Percentiles rank a stretch among this genome's conserved stretches.
Evolutionary conservation across 192 early-diverging fungal genomes (phyloP).

Genomic region (Geosiphon pyriformis): DNA sequence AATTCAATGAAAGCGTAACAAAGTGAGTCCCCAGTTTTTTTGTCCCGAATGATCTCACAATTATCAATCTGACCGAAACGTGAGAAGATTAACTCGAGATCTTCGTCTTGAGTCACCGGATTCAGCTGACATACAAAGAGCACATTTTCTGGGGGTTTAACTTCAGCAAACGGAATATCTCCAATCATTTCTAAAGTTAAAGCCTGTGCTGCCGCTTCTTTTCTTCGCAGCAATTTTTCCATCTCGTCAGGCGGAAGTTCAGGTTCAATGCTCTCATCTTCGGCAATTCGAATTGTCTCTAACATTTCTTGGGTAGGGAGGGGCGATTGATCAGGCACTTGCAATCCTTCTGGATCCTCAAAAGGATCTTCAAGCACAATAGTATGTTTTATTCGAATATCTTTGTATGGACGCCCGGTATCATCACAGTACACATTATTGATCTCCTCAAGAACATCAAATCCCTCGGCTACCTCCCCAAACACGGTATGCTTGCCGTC

Average conservation of each 20-base stretch:
- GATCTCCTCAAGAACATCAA: slow-evolving; percentile 79
- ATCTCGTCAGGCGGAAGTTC: slow-evolving; percentile 56
- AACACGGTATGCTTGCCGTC: slow-evolving; percentile 82
- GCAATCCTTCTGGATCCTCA: slow-evolving; percentile 67
- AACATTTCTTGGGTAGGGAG: slow-evolving; percentile 69
- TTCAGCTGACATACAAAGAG: slow-evolving; percentile 96
- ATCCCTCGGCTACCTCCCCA: slow-evolving; percentile 84
- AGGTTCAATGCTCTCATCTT: slow-evolving; percentile 65
- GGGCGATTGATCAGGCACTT: slow-evolving; percentile 67
- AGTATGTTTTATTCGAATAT: slow-evolving; percentile 89
- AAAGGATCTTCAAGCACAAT: slow-evolving; percentile 92
- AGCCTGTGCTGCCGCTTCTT: slow-evolving; percentile 78
- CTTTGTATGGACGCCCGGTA: slow-evolving; percentile 67
- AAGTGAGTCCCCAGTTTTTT: slow-evolving; percentile 73
- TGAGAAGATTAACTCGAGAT: slow-evolving; percentile 88
- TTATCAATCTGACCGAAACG: slow-evolving; percentile 84
- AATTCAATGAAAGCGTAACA: slow-evolving; percentile 98
- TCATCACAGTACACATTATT: slow-evolving; percentile 68
- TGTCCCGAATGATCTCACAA: slow-evolving; percentile 89
- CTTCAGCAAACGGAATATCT: slow-evolving; percentile 93
- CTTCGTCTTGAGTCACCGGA: slow-evolving; percentile 81
- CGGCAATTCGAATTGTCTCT: slow-evolving; percentile 66
- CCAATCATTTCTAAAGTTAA: slow-evolving; percentile 98
- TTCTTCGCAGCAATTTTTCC: slow-evolving; percentile 59
- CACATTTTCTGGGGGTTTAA: slow-evolving; percentile 95